Percentiles rank a stretch among this genome's conserved stretches.
These are phyloP conservation scores for Aspergillus chevalieri DNA, from an alignment of 2,329 filamentous ascomycete species.

Conservation along the genomic window DNA sequence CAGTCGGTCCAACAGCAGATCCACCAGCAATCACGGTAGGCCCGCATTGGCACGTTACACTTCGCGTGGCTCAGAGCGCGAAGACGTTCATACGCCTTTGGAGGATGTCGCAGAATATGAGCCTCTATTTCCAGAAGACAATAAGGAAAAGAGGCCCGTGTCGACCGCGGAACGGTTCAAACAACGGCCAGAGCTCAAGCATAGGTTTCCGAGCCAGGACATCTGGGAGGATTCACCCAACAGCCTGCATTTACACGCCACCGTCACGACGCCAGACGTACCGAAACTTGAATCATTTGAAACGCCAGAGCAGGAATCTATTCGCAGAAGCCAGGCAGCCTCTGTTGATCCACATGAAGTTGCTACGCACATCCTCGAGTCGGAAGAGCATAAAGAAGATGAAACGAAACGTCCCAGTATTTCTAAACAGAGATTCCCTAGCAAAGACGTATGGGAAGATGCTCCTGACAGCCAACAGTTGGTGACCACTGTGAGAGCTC, in stretches of 20 bases:
- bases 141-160: slow-evolving; percentile 49
- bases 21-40: slow-evolving; percentile 57
- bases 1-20: slow-evolving; percentile 60
- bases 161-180: slow-evolving; percentile 53
- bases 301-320: slow-evolving; percentile 45
- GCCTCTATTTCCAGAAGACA: slow-evolving; percentile 79
- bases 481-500: slow-evolving; percentile 58
- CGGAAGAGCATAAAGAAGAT: slow-evolving; percentile 15
- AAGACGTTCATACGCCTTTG: slow-evolving; percentile 59
- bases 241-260: slow-evolving; percentile 69
- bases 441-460: slow-evolving; percentile 92
- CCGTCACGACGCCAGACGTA: slow-evolving; percentile 74
- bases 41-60: slow-evolving; percentile 49
- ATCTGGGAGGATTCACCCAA: slow-evolving; percentile 95
- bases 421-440: slow-evolving; percentile 69
- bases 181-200: slow-evolving; percentile 49
- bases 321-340: slow-evolving; percentile 36
- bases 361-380: slow-evolving; percentile 27
- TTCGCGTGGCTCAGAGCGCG: slow-evolving; percentile 45
- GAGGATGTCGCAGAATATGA: slow-evolving; percentile 93
- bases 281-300: slow-evolving; percentile 42
- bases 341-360: slow-evolving; percentile 32
- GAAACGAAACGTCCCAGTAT: slow-evolving; percentile 45
- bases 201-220: slow-evolving; percentile 87
- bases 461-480: slow-evolving; percentile 75